Conservation (phyloP, 208 protist genomes). For the Trypanosomatidae sp. region DNA sequence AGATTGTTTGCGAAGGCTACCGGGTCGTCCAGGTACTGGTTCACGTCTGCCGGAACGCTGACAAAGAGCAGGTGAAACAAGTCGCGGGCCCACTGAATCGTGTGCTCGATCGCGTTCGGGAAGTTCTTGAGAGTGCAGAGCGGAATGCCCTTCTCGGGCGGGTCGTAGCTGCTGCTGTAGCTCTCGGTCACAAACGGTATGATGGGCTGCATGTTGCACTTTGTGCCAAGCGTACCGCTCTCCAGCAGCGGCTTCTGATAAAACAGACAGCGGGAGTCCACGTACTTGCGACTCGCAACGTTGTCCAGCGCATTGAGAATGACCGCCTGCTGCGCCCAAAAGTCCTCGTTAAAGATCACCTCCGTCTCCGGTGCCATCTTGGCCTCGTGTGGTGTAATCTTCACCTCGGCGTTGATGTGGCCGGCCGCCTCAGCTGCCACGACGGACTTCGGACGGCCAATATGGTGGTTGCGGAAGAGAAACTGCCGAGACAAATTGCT, state of each 20-base stretch:
- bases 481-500: conserved; percentile 99
- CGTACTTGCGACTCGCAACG: conserved; percentile 95
- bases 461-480: conserved; percentile 97
- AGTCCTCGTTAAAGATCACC: conserved; percentile 94
- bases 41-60: conserved; percentile 76
- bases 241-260: conserved; percentile 98
- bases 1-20: conserved; percentile 58
- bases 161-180: conserved; percentile 97
- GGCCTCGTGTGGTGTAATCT: conserved; percentile 73
- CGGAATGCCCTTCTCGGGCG: conserved; percentile 98
- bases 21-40: conserved; percentile 82
- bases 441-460: conserved; percentile 95
- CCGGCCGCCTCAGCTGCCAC: conserved; percentile 90
- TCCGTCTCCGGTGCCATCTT: conserved; percentile 98
- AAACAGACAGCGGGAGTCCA: conserved; percentile 96
- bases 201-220: conserved; percentile 98
- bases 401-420: conserved; percentile 95
- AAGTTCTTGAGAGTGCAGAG: conserved; percentile 99
- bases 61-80: conserved; percentile 90
- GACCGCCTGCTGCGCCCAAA: conserved; percentile 94
- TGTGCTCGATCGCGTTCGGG: conserved; percentile 99
- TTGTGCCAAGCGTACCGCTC: conserved; percentile 98
- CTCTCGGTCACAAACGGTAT: conserved; percentile 98
- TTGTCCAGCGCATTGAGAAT: conserved; percentile 99
- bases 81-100: conserved; percentile 96